Percentiles rank a stretch among this genome's conserved stretches.
phyloP scores from a whole-genome alignment of 768 basidiomycete genomes.

The Tulasnella sp. region DNA sequence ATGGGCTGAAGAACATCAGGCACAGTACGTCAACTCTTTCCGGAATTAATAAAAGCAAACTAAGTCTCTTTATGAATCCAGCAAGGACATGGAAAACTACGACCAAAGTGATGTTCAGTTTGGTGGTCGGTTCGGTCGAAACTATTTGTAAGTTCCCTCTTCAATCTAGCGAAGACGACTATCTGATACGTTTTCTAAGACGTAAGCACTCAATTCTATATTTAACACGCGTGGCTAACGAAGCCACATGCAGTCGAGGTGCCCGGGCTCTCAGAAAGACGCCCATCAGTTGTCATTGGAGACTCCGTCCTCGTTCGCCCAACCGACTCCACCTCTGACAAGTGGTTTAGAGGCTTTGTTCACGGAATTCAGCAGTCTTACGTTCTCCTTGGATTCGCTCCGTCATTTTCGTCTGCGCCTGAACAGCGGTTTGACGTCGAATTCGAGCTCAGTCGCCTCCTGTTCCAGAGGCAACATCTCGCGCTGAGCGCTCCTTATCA shows the following conservation, averaged over 20 bases:
- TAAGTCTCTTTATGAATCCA: background rate
- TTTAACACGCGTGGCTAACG: background rate
- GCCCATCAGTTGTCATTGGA: conserved; percentile 41
- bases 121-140: background rate
- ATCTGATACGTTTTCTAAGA: background rate
- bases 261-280: conserved; percentile 44
- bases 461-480: conserved; percentile 48
- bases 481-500: conserved; percentile 34
- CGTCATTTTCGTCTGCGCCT: conserved; percentile 31
- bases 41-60: background rate
- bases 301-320: background rate
- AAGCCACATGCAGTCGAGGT: conserved; percentile 33
- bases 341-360: conserved; percentile 51
- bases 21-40: background rate
- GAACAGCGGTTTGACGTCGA: conserved; percentile 38
- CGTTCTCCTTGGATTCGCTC: conserved; percentile 41
- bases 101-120: background rate
- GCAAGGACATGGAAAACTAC: background rate
- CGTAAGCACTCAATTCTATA: background rate
- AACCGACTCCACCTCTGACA: background rate
- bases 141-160: background rate
- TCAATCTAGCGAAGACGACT: background rate
- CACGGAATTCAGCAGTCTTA: conserved; percentile 38
- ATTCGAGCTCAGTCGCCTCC: conserved; percentile 43
- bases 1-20: conserved; percentile 34